These are phyloP conservation scores for Zasmidium cellare DNA, from an alignment of 2,329 filamentous ascomycete species.

Conservation along the genomic window DNA sequence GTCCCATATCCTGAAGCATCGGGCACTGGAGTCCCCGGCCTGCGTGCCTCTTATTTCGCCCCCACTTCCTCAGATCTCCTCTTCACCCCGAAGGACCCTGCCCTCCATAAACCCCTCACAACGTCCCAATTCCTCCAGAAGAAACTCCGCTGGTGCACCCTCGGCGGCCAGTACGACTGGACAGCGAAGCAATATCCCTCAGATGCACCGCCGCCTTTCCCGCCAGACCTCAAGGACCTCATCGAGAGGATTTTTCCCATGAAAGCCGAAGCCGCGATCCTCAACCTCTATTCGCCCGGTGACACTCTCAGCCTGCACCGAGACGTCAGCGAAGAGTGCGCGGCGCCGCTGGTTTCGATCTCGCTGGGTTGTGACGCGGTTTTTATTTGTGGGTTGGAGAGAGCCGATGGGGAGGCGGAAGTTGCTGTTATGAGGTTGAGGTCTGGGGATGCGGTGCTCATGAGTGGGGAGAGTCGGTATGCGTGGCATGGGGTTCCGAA, in stretches of 20 bases:
- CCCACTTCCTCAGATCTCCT: slow-evolving; percentile 29
- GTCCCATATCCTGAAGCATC: slow-evolving; percentile 59
- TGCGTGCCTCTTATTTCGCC: slow-evolving; percentile 56
- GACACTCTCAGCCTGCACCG: slow-evolving; percentile 92
- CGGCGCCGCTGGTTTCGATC: slow-evolving; percentile 77
- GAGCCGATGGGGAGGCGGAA: slow-evolving; percentile 30
- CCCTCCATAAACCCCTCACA: slow-evolving; percentile 72
- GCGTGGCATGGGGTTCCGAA: slow-evolving; percentile 96
- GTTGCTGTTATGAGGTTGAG: slow-evolving; percentile 64
- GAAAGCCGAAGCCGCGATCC: slow-evolving; percentile 81
- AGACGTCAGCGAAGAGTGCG: slow-evolving; percentile 84
- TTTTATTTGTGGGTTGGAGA: slow-evolving; percentile 75
- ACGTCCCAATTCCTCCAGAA: slow-evolving; percentile 70
- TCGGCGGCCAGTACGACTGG: slow-evolving; percentile 97
- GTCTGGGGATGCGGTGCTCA: slow-evolving; percentile 88
- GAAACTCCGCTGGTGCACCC: slow-evolving; percentile 88
- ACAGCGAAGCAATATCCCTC: slow-evolving; percentile 78
- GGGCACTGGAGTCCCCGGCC: slow-evolving; percentile 50
- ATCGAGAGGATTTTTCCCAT: slow-evolving; percentile 75
- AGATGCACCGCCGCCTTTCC: slow-evolving; percentile 69
- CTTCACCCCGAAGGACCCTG: slow-evolving; percentile 64
- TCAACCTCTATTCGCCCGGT: slow-evolving; percentile 88
- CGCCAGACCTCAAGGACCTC: slow-evolving; percentile 67
- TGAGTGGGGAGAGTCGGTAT: slow-evolving; percentile 78
- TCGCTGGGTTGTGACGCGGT: slow-evolving; percentile 88